A percentile compares a stretch with the other conserved stretches of the same genome.
These are phyloP conservation scores for Lecanosticta acicola DNA, from an alignment of 2,329 filamentous ascomycete species.

Conservation along the genomic window DNA sequence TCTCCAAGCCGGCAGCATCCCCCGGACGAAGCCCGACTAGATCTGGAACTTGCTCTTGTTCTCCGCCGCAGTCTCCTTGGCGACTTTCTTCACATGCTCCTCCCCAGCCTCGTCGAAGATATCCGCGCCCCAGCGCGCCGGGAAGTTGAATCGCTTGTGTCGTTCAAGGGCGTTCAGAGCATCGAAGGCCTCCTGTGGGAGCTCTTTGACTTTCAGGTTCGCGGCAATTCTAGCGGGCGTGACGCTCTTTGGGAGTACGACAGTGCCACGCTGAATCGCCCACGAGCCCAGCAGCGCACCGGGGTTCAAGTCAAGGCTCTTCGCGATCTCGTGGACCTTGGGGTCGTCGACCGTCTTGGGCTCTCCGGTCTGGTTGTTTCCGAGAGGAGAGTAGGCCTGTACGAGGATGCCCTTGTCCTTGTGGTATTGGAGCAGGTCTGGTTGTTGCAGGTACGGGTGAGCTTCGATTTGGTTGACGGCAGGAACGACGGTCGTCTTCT, in stretches of 20 bases:
- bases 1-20: too few relatives aligned
- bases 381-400: constrained; percentile 20
- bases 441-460: constrained; percentile 22
- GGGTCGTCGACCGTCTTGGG: constrained; percentile 18
- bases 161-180: constrained; percentile 38
- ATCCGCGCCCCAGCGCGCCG: constrained; percentile 40
- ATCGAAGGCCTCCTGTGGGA: constrained; percentile 34
- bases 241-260: constrained; percentile 20
- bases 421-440: constrained; percentile 18
- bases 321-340: constrained; percentile 17
- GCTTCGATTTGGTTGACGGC: constrained; percentile 25
- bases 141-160: constrained; percentile 43
- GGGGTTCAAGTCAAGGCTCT: constrained; percentile 11
- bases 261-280: constrained; percentile 17
- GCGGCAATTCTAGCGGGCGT: constrained; percentile 22
- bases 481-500: constrained; percentile 17
- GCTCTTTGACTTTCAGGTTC: constrained; percentile 25
- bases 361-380: constrained; percentile 35
- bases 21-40: too few relatives aligned
- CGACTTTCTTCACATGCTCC: constrained; percentile 33
- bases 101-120: constrained; percentile 43
- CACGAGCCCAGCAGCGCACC: constrained; percentile 16
- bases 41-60: constrained; percentile 33
- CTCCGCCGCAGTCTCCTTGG: constrained; percentile 32
- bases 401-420: constrained; percentile 20